phyloP scores from a whole-genome alignment of 176 grass and related monocot species.

The Elaeis guineensis region DNA sequence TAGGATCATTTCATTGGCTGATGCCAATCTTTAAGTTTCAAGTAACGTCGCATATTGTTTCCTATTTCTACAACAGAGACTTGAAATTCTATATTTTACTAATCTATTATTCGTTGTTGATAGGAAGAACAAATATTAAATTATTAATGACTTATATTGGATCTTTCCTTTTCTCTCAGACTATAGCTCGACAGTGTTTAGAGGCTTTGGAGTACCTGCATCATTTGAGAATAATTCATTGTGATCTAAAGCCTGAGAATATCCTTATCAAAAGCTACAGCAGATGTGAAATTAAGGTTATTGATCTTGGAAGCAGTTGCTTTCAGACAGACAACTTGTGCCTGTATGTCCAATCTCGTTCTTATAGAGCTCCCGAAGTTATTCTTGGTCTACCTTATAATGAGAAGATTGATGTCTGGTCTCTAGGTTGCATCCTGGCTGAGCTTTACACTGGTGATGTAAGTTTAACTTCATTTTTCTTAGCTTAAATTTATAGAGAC shows the following conservation, averaged over 20 bases:
- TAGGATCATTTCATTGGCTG: no score
- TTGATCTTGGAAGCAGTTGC: constrained; percentile 98
- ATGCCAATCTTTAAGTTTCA: no score
- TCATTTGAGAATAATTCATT: constrained; percentile 85
- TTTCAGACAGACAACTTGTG: constrained; percentile 81
- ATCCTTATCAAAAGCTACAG: constrained; percentile 98
- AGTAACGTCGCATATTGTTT: no score
- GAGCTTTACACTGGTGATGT: constrained; percentile 84
- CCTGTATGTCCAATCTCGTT: constrained; percentile 88
- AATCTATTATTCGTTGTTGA: no score
- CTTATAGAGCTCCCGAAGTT: constrained; percentile 96
- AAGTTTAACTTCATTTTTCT: constrained; percentile 11
- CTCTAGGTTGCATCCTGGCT: constrained; percentile 90
- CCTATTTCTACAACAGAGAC: no score
- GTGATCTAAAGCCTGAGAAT: constrained; percentile 92
- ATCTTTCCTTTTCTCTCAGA: constrained; percentile 34
- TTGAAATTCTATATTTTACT: no score
- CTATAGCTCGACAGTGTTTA: constrained; percentile 84
- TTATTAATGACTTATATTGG: background rate
- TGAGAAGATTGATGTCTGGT: constrained; percentile 97
- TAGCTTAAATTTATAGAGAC: constrained; percentile 3
- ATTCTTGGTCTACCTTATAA: constrained; percentile 91
- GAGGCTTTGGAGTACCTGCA: constrained; percentile 85
- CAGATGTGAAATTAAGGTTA: constrained; percentile 95
- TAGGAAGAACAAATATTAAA: no score